These are phyloP conservation scores for Solanum sejunctum DNA, from an alignment of 257 asterid genomes.

Conservation along the genomic window DNA sequence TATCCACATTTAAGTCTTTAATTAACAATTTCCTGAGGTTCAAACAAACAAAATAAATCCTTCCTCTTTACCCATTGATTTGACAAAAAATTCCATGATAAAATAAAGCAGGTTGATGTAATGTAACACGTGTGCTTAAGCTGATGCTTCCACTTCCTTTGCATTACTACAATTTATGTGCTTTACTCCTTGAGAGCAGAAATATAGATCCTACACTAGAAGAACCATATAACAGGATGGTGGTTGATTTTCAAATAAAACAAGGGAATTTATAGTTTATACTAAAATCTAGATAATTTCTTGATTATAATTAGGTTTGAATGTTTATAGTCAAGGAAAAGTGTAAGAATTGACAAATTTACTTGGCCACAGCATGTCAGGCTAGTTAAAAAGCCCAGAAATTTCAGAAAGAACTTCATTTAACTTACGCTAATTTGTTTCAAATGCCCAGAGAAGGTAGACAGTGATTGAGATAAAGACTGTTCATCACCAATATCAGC, in stretches of 20 bases:
- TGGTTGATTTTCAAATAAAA: background rate
- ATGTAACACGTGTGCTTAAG: background rate
- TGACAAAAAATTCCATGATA: background rate
- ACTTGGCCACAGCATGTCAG: background rate
- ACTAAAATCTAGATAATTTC: background rate
- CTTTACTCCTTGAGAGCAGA: background rate
- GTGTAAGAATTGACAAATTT: background rate
- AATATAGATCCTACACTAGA: background rate
- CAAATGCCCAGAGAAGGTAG: slow-evolving; percentile 97
- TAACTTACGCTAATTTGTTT: slow-evolving; percentile 89
- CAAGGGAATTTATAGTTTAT: background rate
- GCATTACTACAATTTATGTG: background rate
- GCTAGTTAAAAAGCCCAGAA: background rate
- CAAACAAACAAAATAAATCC: background rate
- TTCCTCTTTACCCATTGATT: background rate
- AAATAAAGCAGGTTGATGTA: background rate
- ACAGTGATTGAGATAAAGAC: slow-evolving; percentile 85
- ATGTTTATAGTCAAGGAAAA: background rate
- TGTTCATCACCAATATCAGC: slow-evolving; percentile 99
- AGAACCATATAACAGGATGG: background rate
- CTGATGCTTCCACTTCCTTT: background rate
- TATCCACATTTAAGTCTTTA: background rate
- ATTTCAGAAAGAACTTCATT: background rate
- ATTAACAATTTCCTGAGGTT: background rate
- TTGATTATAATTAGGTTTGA: background rate